These are phyloP conservation scores for Psilocybe mexicana DNA, from an alignment of 1,284 basidiomycete genomes.

Conservation along the genomic window DNA sequence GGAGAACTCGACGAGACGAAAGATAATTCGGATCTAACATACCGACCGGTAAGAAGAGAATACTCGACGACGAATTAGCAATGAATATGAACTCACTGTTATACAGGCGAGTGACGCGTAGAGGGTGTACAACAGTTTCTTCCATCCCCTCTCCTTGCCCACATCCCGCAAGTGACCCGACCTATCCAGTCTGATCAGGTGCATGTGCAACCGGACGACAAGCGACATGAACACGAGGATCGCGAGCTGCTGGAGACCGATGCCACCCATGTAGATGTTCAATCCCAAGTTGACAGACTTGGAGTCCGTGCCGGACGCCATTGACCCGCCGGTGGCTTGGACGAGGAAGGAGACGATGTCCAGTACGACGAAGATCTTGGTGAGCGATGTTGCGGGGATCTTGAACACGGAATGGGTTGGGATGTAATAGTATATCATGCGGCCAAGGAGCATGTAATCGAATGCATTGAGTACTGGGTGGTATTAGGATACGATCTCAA, in stretches of 20 bases:
- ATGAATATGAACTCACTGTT: background rate
- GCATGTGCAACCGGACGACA: conserved; percentile 1
- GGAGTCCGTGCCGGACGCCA: background rate
- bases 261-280: conserved; percentile 8
- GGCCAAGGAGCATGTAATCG: conserved; percentile 9
- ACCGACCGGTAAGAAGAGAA: background rate
- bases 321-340: background rate
- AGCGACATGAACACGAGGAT: background rate
- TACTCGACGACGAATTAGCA: background rate
- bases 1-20: conserved; percentile 6
- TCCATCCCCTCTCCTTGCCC: conserved; percentile 6
- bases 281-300: background rate
- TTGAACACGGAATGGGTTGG: conserved; percentile 1
- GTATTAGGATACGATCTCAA: background rate
- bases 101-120: conserved; percentile 3
- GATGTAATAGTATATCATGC: conserved; percentile 7
- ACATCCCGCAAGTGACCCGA: background rate
- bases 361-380: conserved; percentile 6
- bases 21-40: conserved; percentile 4
- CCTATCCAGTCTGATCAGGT: background rate
- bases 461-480: conserved; percentile 5
- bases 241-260: conserved; percentile 4
- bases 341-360: conserved; percentile 6
- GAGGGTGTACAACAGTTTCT: conserved; percentile 3
- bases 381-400: conserved; percentile 2